These are phyloP conservation scores for Debaryomycetaceae sp. DNA, from an alignment of 1,139 yeast species.

Conservation along the genomic window DNA sequence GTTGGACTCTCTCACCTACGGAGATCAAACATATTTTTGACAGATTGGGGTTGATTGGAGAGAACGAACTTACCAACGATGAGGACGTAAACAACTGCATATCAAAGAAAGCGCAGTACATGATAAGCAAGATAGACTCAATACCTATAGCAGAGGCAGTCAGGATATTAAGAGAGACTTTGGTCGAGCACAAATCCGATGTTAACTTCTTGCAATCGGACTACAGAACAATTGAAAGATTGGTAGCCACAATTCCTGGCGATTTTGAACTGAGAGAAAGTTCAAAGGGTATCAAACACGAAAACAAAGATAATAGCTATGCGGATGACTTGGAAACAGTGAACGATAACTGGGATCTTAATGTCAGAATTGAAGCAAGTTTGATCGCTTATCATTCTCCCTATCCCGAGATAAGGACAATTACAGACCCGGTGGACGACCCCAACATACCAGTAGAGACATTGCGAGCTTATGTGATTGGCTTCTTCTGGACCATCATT, in stretches of 20 bases:
- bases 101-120: constrained; percentile 22
- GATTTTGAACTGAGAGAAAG: constrained; percentile 7
- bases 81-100: constrained; percentile 12
- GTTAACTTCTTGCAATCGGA: constrained; percentile 39
- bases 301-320: constrained; percentile 5
- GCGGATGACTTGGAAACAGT: constrained; percentile 4
- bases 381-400: constrained; percentile 44
- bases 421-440: constrained; percentile 45
- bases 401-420: constrained; percentile 44
- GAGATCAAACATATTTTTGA: constrained; percentile 27
- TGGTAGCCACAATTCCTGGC: constrained; percentile 22
- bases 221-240: constrained; percentile 29
- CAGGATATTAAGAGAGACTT: constrained; percentile 31
- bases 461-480: constrained; percentile 38
- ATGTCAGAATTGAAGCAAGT: constrained; percentile 37
- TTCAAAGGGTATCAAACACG: background rate
- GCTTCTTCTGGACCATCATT: constrained; percentile 39
- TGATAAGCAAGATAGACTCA: constrained; percentile 26
- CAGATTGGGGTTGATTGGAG: constrained; percentile 29
- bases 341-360: constrained; percentile 31
- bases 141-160: constrained; percentile 24
- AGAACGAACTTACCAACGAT: constrained; percentile 17
- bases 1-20: constrained; percentile 13
- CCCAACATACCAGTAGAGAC: constrained; percentile 38
- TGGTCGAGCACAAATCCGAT: constrained; percentile 41